These are phyloP conservation scores for Barbatosphaeria neglecta DNA, from an alignment of 495 filamentous ascomycete species.

Conservation along the genomic window DNA sequence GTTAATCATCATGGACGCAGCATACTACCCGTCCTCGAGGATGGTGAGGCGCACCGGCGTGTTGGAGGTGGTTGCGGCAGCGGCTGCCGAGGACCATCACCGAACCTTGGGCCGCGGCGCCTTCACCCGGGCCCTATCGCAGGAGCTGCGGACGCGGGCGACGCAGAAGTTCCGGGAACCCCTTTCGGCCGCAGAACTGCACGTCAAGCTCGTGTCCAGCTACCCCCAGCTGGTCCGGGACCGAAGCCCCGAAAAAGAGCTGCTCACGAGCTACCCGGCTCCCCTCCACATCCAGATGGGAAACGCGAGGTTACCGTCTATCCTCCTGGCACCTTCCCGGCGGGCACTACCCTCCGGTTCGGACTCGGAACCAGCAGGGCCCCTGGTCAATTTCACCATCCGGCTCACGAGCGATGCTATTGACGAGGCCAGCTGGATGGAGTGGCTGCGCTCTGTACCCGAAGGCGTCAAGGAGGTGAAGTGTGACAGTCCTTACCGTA, in stretches of 20 bases:
- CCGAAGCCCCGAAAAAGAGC: slow-evolving; percentile 25
- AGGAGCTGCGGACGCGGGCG: slow-evolving; percentile 28
- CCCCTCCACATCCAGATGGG: slow-evolving; percentile 35
- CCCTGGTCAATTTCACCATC: slow-evolving; percentile 31
- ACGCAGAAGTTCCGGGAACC: slow-evolving; percentile 21
- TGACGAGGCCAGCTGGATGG: slow-evolving; percentile 31
- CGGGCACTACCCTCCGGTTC: slow-evolving; percentile 9
- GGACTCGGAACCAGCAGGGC: slow-evolving; percentile 14
- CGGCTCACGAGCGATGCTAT: slow-evolving; percentile 26
- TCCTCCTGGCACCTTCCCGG: slow-evolving; percentile 26
- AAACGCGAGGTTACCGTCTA: slow-evolving; percentile 31
- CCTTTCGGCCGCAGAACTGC: slow-evolving; percentile 34
- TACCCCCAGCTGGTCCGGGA: slow-evolving; percentile 34
- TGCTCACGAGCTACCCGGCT: slow-evolving; percentile 27
- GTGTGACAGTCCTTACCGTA: slow-evolving; percentile 31
- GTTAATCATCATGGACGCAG: slow-evolving; percentile 39
- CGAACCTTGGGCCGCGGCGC: slow-evolving; percentile 24
- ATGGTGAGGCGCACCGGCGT: slow-evolving; percentile 28
- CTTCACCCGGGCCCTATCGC: slow-evolving; percentile 31
- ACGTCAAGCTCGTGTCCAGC: slow-evolving; percentile 28
- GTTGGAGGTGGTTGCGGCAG: slow-evolving; percentile 36
- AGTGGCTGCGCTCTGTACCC: slow-evolving; percentile 40
- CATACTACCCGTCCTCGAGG: slow-evolving; percentile 33
- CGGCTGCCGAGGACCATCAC: slow-evolving; percentile 32
- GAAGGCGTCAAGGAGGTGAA: slow-evolving; percentile 35